Evolutionary conservation across 148 eudicot species (phyloP), one percentile per base, ranked within the genome.

Genomic region (Pharnaceum exiguum): DNA sequence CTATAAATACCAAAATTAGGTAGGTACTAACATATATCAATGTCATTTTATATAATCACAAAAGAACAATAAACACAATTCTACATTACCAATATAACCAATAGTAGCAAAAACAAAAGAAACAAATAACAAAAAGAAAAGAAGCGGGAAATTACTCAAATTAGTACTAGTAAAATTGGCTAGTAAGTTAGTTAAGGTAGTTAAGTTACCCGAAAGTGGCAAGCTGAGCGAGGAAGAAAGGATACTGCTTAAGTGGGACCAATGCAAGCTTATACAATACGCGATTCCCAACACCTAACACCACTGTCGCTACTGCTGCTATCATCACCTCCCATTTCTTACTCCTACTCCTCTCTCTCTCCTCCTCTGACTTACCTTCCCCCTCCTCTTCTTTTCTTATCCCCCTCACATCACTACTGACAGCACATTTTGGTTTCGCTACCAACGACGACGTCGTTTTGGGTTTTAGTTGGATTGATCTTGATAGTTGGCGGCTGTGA

Each of bases 171-270:
- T n/a, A n/a, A n/a, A n/a, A n/a, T n/a, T n/a, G n/a, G n/a, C n/a
- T n/a, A n/a, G n/a, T n/a, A n/a, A n/a, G n/a, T n/a, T n/a, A n/a
- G n/a, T n/a, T n/a, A n/a, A n/a, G n/a, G n/a, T n/a, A n/a, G n/a
- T n/a, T n/a, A n/a, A n/a, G n/a, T n/a, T n/a, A n/a, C 98, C 98
- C 98, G 57, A 93, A 79, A 48, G 98, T 93, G 51, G 98, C 96
- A 55, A 93, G 67, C 65, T 93, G 98, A 73, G 98, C 98, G n/a
- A 93, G 79, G 32, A 93, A 93, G 68, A 88, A 93, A 0, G 98
- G 96, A 61, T 93, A 85, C 17, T 75, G 82, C 65, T 78, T 85
- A 37, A 93, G 76, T 8, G 98, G 98, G 50, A 88, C 98, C 59
- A 93, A 71, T 7, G 98, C 98, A 29, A 93, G 65, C 66, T 93